These are phyloP conservation scores for Fusarium sambucinum DNA, from an alignment of 2,329 filamentous ascomycete species.

Conservation along the genomic window DNA sequence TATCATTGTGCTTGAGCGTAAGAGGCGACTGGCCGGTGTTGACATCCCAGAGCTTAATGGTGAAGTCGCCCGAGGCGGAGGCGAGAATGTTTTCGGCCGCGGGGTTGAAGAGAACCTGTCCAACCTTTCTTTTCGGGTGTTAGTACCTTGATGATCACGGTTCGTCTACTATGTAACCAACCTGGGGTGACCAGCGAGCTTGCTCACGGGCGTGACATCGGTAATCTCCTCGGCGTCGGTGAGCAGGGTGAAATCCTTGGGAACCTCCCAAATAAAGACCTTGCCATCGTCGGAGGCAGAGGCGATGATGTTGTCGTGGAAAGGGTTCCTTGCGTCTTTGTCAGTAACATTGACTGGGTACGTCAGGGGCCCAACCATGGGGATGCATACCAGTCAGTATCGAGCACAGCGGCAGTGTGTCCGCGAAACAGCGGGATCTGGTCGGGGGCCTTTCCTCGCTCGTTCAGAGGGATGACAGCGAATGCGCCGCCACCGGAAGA, in stretches of 20 bases:
- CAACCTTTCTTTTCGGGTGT: conserved; percentile 80
- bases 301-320: conserved; percentile 92
- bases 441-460: conserved; percentile 91
- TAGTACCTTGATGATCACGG: conserved; percentile 24
- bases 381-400: conserved; percentile 87
- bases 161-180: conserved; percentile 54
- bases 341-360: conserved; percentile 25
- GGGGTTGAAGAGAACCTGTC: conserved; percentile 97
- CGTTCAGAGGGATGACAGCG: conserved; percentile 90
- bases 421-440: conserved; percentile 94
- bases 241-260: conserved; percentile 85
- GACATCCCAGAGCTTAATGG: conserved; percentile 96
- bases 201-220: conserved; percentile 84
- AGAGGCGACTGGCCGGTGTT: conserved; percentile 79
- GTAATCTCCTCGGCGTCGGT: conserved; percentile 86
- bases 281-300: conserved; percentile 97
- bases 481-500: conserved; percentile 95
- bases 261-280: conserved; percentile 96
- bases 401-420: conserved; percentile 93
- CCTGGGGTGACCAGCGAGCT: conserved; percentile 88
- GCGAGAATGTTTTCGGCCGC: conserved; percentile 95
- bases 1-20: conserved; percentile 86
- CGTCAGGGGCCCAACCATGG: conserved; percentile 19
- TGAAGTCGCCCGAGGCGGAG: conserved; percentile 94
- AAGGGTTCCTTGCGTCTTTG: conserved; percentile 78